Conservation (phyloP, 108 stramenopile species). For the Fistulifera solaris region DNA sequence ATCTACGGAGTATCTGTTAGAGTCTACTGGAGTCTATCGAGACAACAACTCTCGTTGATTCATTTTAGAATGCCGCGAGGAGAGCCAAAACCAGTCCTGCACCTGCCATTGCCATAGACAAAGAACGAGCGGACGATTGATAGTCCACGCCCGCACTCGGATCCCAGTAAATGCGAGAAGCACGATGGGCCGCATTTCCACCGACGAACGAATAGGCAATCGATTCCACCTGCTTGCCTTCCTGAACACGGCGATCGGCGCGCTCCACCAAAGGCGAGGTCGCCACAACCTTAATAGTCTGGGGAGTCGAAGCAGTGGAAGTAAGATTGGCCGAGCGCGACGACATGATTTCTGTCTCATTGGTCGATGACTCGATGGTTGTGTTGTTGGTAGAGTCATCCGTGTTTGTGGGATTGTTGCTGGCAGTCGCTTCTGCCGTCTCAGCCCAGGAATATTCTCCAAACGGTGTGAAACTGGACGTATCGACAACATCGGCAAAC, state of each 20-base stretch:
- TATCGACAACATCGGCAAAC: neutral
- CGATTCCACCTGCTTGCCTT: neutral
- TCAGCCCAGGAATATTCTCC: constrained; percentile 20
- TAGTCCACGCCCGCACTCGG: constrained; percentile 23
- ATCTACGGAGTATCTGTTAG: too few species aligned
- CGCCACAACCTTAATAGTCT: constrained; percentile 14
- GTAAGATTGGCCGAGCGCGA: too few species aligned
- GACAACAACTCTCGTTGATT: too few species aligned
- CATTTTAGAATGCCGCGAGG: too few species aligned
- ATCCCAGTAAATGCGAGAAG: constrained; percentile 23
- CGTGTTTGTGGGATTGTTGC: neutral
- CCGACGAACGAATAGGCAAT: constrained; percentile 24
- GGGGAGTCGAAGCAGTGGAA: too few species aligned
- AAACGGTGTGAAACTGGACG: constrained; percentile 9
- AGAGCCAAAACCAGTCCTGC: too few species aligned
- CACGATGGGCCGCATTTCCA: constrained; percentile 6
- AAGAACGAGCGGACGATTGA: neutral
- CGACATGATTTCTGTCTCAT: neutral
- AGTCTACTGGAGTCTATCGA: too few species aligned
- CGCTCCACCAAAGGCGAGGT: constrained; percentile 8
- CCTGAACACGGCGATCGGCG: neutral
- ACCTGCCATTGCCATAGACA: too few species aligned
- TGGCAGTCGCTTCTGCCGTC: constrained; percentile 4
- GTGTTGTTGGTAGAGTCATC: neutral
- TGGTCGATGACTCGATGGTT: neutral